Evolutionary conservation across 2,329 filamentous ascomycete genomes (phyloP).

Genomic region (Chrysoporthe puriensis): DNA sequence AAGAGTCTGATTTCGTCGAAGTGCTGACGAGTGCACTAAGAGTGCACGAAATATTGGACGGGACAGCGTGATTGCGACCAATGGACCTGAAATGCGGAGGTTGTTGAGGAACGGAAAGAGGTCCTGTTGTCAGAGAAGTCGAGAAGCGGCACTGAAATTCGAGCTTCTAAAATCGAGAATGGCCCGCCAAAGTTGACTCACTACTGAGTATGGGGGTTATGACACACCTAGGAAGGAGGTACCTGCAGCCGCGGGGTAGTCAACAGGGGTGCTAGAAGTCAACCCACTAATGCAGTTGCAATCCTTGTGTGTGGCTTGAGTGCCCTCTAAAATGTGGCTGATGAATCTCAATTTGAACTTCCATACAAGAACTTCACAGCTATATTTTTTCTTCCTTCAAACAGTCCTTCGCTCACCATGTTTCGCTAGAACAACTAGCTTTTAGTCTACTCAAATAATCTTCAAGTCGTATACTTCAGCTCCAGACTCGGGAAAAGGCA

Average conservation of each 20-base stretch:
- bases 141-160: slow-evolving; percentile 3
- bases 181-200: slow-evolving; percentile 16
- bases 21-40: slow-evolving; percentile 59
- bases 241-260: slow-evolving; percentile 15
- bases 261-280: not conserved
- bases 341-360: not conserved
- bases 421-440: not conserved
- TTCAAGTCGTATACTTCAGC: too few species aligned
- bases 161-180: slow-evolving; percentile 3
- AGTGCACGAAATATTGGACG: slow-evolving; percentile 50
- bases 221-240: slow-evolving; percentile 2
- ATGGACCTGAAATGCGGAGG: slow-evolving; percentile 2
- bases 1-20: slow-evolving; percentile 46
- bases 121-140: slow-evolving; percentile 6
- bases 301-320: slow-evolving; percentile 4
- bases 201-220: not conserved
- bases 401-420: not conserved
- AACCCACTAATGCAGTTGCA: not conserved
- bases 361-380: not conserved
- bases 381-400: not conserved
- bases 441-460: not conserved
- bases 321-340: not conserved
- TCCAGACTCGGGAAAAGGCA: not conserved
- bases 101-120: not conserved
- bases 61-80: slow-evolving; percentile 35